Evolutionary conservation across 2,329 filamentous ascomycete genomes (phyloP).

Genomic region (Colletotrichum salicis): DNA sequence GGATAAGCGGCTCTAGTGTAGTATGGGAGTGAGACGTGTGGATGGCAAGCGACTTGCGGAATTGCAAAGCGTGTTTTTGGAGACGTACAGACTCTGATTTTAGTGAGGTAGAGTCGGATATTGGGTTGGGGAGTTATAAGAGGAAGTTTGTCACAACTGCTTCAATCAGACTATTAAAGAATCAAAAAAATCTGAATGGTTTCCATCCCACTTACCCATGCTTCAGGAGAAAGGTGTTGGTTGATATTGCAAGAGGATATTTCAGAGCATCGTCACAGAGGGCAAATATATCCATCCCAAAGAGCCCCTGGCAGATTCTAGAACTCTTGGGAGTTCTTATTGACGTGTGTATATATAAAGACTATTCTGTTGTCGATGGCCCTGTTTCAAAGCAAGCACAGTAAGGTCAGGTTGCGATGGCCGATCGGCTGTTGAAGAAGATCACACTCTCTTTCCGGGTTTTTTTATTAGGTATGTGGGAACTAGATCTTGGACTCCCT

Average conservation of each 20-base stretch:
- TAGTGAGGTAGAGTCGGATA: slow-evolving; percentile 5
- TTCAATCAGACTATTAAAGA: slow-evolving; percentile 2
- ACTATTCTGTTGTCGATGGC: no score
- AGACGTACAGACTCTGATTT: not conserved
- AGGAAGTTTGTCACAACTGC: slow-evolving; percentile 4
- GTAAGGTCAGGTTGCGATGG: no score
- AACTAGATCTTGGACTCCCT: no score
- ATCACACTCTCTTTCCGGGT: no score
- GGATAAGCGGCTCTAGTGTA: slow-evolving; percentile 40
- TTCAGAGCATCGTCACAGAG: not conserved
- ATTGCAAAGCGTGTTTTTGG: not conserved
- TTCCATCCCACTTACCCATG: not conserved
- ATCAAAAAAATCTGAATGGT: not conserved
- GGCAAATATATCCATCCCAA: no score
- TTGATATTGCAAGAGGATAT: not conserved
- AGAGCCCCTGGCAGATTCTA: no score
- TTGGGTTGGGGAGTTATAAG: not conserved
- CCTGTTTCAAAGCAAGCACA: no score
- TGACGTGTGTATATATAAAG: no score
- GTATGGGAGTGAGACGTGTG: not conserved
- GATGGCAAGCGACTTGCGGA: not conserved
- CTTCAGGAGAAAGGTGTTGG: not conserved
- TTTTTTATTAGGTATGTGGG: no score
- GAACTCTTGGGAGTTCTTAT: no score
- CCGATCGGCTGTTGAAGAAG: no score